Percentiles rank a stretch among this genome's conserved stretches.
Conservation (phyloP, 2,329 filamentous ascomycete genomes). For the Pezicula carpinea region DNA sequence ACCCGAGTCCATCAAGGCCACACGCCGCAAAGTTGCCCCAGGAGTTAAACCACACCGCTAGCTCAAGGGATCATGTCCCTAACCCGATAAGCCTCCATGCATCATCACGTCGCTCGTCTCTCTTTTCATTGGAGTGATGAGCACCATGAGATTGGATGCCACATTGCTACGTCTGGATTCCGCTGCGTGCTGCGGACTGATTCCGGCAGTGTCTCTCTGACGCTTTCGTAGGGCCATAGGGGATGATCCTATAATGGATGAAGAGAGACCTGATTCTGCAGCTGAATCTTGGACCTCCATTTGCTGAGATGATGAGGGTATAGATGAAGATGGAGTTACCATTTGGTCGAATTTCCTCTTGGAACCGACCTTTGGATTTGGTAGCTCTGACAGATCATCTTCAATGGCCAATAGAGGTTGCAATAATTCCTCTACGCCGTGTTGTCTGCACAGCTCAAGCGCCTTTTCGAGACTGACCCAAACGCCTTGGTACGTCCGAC, state of each 20-base stretch:
- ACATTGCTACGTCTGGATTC: not conserved
- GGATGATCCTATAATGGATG: not conserved
- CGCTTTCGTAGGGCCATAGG: conserved; percentile 2
- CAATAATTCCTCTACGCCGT: not conserved
- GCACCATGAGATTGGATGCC: not conserved
- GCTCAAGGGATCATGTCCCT: not conserved
- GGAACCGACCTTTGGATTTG: not conserved
- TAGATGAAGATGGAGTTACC: not conserved
- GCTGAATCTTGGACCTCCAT: conserved; percentile 13
- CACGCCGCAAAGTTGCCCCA: conserved; percentile 47
- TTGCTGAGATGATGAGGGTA: not conserved
- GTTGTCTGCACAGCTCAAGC: not conserved
- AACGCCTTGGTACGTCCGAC: not conserved
- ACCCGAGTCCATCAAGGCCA: conserved; percentile 50
- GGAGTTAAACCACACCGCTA: conserved; percentile 37
- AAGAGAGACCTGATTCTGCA: conserved; percentile 3
- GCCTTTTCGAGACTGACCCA: not conserved
- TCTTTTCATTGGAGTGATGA: conserved; percentile 7
- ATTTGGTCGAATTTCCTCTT: not conserved
- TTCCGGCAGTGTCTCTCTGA: not conserved
- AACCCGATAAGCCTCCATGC: not conserved
- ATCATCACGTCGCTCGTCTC: not conserved
- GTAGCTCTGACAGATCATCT: not conserved
- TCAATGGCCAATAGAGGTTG: not conserved
- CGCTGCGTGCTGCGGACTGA: not conserved